Base-by-base conservation (phyloP, 2,329 filamentous ascomycete genomes). In the Pyrenochaeta sp. region DNA sequence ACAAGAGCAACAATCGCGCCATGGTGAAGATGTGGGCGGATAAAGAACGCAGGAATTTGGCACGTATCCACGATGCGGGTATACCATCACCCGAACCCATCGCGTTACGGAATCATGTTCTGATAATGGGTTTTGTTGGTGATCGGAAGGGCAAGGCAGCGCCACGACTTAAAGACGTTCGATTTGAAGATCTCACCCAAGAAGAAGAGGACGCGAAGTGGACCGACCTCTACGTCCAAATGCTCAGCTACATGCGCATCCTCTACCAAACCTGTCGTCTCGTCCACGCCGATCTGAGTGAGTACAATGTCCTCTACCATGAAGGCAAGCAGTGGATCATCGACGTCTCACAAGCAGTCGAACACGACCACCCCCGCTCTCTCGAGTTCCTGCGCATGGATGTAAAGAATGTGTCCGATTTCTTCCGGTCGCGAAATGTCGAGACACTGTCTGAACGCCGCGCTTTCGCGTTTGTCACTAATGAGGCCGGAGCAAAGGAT, bases 11-110 rank as follows among this genome's bases (percentile, higher is more conserved):
- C 78, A 97, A 92, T 79, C 87, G 93, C 43, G 92, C 94, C 64
- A 98, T 98, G 94, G 94, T 99, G 64, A 96, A 97, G 77, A 83
- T 97, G 20, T 99, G 95, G 95, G 96, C 96, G 0, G 94, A 99
- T 79, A 99, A 99, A 79, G 95, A 99, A 78, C 96, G 96, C 80
- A 87, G 95, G 36, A 99, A 99, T 77, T 78, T 99, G 69, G 88
- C 92, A 63, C 85, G 95, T 50, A 89, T 99, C 58, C 82, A 96
- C 75, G 81, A 86, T 5, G 90, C 93, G 7, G 91, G 90, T 7
- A 97, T 99, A 49, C 90, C 92, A 5, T 96, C 90, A 64, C 95
- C 95, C 0, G 91, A 97, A 72, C 93, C 95, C 2, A 82, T 98
- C 55, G 88, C 89, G 66, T 86, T 99, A 44, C 92, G 94, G 69